Percentiles rank a stretch among this genome's conserved stretches.
Evolutionary conservation across 2,329 filamentous ascomycete species (phyloP).

Genomic region (Cladosporium cucumerinum): DNA sequence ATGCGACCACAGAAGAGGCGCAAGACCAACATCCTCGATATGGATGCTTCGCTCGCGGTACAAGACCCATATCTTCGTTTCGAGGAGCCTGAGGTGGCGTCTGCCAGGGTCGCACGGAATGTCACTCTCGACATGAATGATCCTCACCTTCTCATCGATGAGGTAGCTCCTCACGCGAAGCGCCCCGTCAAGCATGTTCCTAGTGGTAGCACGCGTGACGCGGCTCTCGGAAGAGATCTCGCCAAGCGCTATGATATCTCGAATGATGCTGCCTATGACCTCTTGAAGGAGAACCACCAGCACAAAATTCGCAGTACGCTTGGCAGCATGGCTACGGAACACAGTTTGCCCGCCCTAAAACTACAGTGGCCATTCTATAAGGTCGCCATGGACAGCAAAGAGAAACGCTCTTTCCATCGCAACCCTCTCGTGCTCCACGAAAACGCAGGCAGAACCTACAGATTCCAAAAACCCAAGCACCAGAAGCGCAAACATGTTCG

Average conservation of each 20-base stretch:
- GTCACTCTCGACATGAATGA: slow-evolving; percentile 86
- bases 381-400: slow-evolving; percentile 68
- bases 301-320: slow-evolving; percentile 92
- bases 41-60: slow-evolving; percentile 21
- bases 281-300: slow-evolving; percentile 93
- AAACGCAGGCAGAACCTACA: slow-evolving; percentile 61
- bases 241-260: slow-evolving; percentile 88
- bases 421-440: slow-evolving; percentile 67
- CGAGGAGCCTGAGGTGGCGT: slow-evolving; percentile 74
- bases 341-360: slow-evolving; percentile 86
- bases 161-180: slow-evolving; percentile 64
- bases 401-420: slow-evolving; percentile 80
- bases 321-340: slow-evolving; percentile 87
- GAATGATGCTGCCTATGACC: slow-evolving; percentile 93
- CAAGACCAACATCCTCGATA: slow-evolving; percentile 44
- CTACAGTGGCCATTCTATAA: slow-evolving; percentile 96
- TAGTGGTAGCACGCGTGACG: slow-evolving; percentile 62
- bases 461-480: slow-evolving; percentile 67
- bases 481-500: slow-evolving; percentile 81
- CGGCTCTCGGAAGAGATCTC: slow-evolving; percentile 68
- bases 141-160: slow-evolving; percentile 78
- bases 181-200: slow-evolving; percentile 45
- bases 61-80: slow-evolving; percentile 50
- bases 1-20: slow-evolving; percentile 61
- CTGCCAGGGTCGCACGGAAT: slow-evolving; percentile 69